Conservation (phyloP, 75 land plant genomes). For the Sequoiadendron giganteum region DNA sequence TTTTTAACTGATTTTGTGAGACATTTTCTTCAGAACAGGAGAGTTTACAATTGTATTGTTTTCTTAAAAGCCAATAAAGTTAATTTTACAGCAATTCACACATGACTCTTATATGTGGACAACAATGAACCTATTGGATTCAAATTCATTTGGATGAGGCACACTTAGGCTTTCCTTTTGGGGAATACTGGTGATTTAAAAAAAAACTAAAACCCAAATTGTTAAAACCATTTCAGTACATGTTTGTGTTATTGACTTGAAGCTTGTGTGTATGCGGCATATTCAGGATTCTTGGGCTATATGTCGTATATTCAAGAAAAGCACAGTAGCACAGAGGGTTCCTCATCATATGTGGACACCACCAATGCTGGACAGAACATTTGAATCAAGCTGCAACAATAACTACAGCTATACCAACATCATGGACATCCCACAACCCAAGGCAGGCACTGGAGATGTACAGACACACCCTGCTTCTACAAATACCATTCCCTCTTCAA, state of each 20-base stretch:
- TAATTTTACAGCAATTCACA: no score
- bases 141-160: no score
- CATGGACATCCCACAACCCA: background rate
- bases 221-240: background rate
- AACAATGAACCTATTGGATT: no score
- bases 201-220: background rate
- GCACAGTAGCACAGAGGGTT: slow-evolving; percentile 55
- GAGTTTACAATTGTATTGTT: no score
- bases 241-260: background rate
- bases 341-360: slow-evolving; percentile 51
- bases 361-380: slow-evolving; percentile 4
- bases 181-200: no score
- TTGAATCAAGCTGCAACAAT: background rate
- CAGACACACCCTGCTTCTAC: background rate
- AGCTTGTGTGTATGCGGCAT: background rate
- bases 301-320: slow-evolving; percentile 69
- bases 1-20: no score
- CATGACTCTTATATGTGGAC: no score
- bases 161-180: no score
- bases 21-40: no score
- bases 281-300: slow-evolving; percentile 68
- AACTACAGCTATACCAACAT: background rate
- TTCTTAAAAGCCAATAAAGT: no score
- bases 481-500: background rate
- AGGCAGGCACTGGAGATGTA: background rate